These are phyloP conservation scores for Cyanidioschyzon merolae DNA, from an alignment of 23 red algal species.

Conservation along the genomic window DNA sequence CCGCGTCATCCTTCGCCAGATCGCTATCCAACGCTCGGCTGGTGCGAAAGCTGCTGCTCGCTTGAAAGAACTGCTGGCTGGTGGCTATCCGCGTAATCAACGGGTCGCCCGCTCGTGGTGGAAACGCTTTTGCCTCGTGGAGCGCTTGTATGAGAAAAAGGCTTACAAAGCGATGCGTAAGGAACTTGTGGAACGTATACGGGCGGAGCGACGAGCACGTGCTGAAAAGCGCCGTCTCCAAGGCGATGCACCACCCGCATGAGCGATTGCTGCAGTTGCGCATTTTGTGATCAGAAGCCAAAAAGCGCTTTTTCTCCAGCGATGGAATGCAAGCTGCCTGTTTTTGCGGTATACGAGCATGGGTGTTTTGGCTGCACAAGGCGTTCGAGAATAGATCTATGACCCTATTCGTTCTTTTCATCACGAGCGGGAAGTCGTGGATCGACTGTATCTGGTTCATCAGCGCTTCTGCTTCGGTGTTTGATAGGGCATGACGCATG, in stretches of 20 bases:
- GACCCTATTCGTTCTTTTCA: too few relatives aligned
- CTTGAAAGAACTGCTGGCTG: neutral
- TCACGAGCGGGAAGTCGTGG: too few relatives aligned
- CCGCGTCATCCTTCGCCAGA: neutral
- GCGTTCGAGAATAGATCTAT: too few relatives aligned
- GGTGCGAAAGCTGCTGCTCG: neutral
- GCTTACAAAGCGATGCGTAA: neutral
- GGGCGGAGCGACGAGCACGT: neutral
- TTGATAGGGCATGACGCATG: too few relatives aligned
- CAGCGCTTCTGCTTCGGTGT: too few relatives aligned
- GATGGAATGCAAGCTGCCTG: too few relatives aligned
- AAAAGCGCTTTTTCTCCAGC: too few relatives aligned
- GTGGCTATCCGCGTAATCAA: constrained; percentile 1
- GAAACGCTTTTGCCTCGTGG: constrained; percentile 2
- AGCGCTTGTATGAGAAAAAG: neutral
- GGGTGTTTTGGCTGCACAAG: too few relatives aligned
- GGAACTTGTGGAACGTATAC: neutral
- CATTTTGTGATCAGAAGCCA: too few relatives aligned
- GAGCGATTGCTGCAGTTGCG: too few relatives aligned
- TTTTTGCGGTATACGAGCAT: too few relatives aligned
- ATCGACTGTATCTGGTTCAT: too few relatives aligned
- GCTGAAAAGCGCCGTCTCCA: neutral
- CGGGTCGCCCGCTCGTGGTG: neutral
- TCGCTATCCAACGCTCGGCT: neutral
- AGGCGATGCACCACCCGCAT: neutral